Base-by-base conservation (phyloP, 768 basidiomycete genomes). In the Hypholoma sublateritium region DNA sequence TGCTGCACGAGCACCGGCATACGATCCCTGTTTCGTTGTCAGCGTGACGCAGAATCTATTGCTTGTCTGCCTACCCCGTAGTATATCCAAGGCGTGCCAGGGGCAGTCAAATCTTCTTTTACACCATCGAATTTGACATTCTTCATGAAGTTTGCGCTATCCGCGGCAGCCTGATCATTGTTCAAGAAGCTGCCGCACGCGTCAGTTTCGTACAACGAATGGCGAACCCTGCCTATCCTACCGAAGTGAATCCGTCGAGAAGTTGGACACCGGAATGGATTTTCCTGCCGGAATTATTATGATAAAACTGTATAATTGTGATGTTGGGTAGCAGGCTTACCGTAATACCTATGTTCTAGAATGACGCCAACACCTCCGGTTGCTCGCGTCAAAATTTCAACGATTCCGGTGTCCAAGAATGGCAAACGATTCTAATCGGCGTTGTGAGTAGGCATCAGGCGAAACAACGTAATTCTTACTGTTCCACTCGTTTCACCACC, bases 311-410 rank as follows among this genome's bases (percentile, higher is more conserved):
- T 4, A 39, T 41, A 12, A 6, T 16, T 28, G 16, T 19, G 7
- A 34, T 37, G 35, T 24, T 1, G 47, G 42, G n/a, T 16, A 32
- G 36, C n/a, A 11, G 25, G 41, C 67, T 36, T 59, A 79, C 94
- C 93, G 68, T 96, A 96, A 69, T 89, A 94, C 59, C 95, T 82
- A 70, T 98, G 95, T 69, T 98, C 95, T 35, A 98, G 77, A n/a
- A 98, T 84, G 41, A 97, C 83, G 17, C 90, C 89, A 5, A 98
- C 78, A 4, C 96, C 96, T n/a, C 86, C 82, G 0, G 93, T 96
- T 17, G 88, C 88, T 54, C 82, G 86, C 2, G 91, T 78, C 54
- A 98, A 76, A 56, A 97, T 95, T 44, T 93, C 89, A 5, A 90
- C 82, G 60, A 98, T 95, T 1, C 95, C 91, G 0, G 83, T 88